These are phyloP conservation scores for Chlamydomonas urium DNA, from an alignment of 139 green algal species.

Conservation along the genomic window DNA sequence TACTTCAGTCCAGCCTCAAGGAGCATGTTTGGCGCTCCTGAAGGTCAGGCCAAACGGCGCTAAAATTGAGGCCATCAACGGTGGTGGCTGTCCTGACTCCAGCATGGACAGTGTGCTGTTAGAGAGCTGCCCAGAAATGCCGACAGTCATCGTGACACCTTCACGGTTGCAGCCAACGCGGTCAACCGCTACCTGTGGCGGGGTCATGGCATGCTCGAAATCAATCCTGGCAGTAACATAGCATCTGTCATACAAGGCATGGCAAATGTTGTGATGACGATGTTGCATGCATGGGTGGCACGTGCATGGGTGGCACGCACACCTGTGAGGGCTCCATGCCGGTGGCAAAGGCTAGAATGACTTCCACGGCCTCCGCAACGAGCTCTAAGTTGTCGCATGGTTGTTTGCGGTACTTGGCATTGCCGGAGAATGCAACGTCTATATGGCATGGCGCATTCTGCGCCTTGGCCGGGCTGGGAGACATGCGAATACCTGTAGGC, in stretches of 20 bases:
- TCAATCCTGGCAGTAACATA: not conserved
- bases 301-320: not conserved
- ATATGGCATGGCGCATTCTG: too few relatives aligned
- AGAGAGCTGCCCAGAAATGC: not conserved
- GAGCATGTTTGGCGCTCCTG: not conserved
- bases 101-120: not conserved
- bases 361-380: constrained; percentile 6
- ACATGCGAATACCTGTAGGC: too few relatives aligned
- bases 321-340: constrained; percentile 2
- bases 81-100: not conserved
- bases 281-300: not conserved
- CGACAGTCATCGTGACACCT: not conserved
- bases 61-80: constrained; percentile 6
- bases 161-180: not conserved
- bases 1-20: too few relatives aligned
- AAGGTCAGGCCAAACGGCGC: constrained; percentile 4
- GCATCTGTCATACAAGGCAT: not conserved
- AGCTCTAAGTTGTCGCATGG: constrained; percentile 5
- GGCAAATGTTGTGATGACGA: not conserved
- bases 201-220: not conserved
- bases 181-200: constrained; percentile 2
- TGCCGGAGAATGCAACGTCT: not conserved
- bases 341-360: constrained; percentile 9
- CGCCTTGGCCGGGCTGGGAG: too few relatives aligned
- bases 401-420: constrained; percentile 4